Evolutionary conservation across 371 early-diverging fungal species (phyloP), one percentile per base, ranked within the genome.

Genomic region (Phascolomyces articulosus): DNA sequence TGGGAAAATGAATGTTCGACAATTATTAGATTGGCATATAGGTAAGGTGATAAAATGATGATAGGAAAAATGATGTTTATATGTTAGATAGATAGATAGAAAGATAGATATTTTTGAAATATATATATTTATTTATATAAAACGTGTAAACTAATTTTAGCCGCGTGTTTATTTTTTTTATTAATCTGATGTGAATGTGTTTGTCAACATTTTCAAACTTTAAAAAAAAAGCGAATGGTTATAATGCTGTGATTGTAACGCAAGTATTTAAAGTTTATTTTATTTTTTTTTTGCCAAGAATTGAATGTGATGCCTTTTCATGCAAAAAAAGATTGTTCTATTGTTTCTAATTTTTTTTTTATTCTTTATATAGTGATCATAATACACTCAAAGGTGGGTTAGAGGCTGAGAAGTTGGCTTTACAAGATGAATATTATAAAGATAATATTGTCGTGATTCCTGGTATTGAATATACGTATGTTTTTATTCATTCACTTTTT

Each of bases 341-440:
- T 24, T 28, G 0, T 8, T 53, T 13, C 28, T 40, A 90, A 87
- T 34, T 34, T 34, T 6, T 34, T 34, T 34, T 34, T 11, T 2
- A 34, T 34, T 9, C 11, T 0, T 16, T 4, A 44, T 13, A 44
- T 44, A 44, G 44, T 13, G 92, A 92, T 68, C 92, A 92, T 62
- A 90, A 92, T 69, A 87, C 87, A 3, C 76, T 92, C 1, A 70
- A 65, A n/a, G 92, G 92, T 41, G 89, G 88, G 6, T 60, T 89
- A 40, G 86, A 83, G 6, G 89, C 91, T 1, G 86, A 85, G 63
- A 60, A 80, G 63, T 68, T 89, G 51, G 91, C 90, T 11, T 67
- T 75, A 44, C 55, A 63, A 18, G 66, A 66, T 41, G 67, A 66
- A 28, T 78, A 88, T 40, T 87, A 85, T 34, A 68, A 76, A n/a